Evolutionary conservation across 106 monocot genomes (phyloP), one percentile per base, ranked within the genome.

Genomic region (Cymbidium sinense): DNA sequence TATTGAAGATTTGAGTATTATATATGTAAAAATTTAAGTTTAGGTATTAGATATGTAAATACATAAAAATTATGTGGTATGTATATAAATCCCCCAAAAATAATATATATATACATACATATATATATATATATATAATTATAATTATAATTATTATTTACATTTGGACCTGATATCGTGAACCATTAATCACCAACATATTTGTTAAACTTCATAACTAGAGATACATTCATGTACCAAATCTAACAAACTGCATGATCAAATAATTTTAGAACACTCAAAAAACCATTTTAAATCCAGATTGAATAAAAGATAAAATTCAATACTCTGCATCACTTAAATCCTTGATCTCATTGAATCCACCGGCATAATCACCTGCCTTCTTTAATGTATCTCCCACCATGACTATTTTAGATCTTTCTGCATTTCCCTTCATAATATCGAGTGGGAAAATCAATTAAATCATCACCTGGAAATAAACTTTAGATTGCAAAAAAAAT

Each of bases 381-480:
- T 86, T 93, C 73, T 93, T 93, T 41, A 96, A 58, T 19, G 88
- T 80, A 81, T 96, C 96, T 7, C 96, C 96, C 8, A 93, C 96
- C 96, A 96, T 96, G 50, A 93, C 86, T 28, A 93, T 89, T 81
- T 93, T 88, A 20, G 96, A 84, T 72, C 84, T 91, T 55, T 96
- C 96, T 3, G 96, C 96, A 88, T 96, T 93, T 18, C 96, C 96
- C 96, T 96, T 76, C 70, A 77, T 10, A 82, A 43, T 39, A 78
- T 55, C 37, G 31, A 72, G 76, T 23, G 34, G 28, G 11, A 67
- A 75, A 44, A 34, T 58, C 39, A 30, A 25, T 8, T 64, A 73
- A 74, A 64, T 69, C 30, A 77, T 36, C n/a, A 74, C 62, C 5
- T 58, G 2, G 19, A 62, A 21, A 65, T 0, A 47, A 52, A 35